Base-by-base conservation (phyloP, 2,329 filamentous ascomycete genomes). In the Trematosphaeria pertusa region DNA sequence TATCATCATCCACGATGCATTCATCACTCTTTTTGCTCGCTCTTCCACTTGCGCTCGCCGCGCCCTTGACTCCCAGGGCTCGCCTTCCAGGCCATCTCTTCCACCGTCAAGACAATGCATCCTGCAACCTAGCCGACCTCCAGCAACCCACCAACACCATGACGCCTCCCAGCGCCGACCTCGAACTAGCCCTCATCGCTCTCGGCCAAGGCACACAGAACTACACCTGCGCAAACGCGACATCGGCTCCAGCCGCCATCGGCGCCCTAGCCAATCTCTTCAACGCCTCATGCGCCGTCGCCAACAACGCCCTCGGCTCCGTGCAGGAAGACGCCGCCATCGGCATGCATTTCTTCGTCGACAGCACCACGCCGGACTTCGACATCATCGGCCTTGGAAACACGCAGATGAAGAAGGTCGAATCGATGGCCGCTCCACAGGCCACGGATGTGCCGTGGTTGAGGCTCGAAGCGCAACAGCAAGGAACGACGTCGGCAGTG, bases 321-420 rank as follows among this genome's bases (percentile, higher is more conserved):
- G 53, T 62, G 3, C 9, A 37, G 22, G 50, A 60, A 32, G 46
- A 58, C n/a, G 42, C 56, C 1, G 36, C 71, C 4, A 62, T 77
- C 18, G 91, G 91, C 18, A 79, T 87, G 61, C 92, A 96, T 77
- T 96, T 84, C 81, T 96, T 97, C 80, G 75, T 77, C 52, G 83
- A 87, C 63, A 64, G 71, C 28, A 87, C 83, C 1, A 90, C 88
- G 0, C 88, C 93, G 0, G 87, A 87, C 71, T 97, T 97, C 78
- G 82, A 92, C 73, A 81, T 97, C 52, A 81, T 88, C 69, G 84
- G 81, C 1, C 66, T 77, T 0, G 77, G 89, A 30, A 87, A 87
- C 34, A 79, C 85, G 46, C 82, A 81, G 17, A 84, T 85, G 61
- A 78, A 82, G 59, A 93, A 93, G 75, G 78, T 80, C 46, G 81